A percentile compares a stretch with the other conserved stretches of the same genome.
Conservation (phyloP, 306 rosid species). For the Mimosa bimucronata region DNA sequence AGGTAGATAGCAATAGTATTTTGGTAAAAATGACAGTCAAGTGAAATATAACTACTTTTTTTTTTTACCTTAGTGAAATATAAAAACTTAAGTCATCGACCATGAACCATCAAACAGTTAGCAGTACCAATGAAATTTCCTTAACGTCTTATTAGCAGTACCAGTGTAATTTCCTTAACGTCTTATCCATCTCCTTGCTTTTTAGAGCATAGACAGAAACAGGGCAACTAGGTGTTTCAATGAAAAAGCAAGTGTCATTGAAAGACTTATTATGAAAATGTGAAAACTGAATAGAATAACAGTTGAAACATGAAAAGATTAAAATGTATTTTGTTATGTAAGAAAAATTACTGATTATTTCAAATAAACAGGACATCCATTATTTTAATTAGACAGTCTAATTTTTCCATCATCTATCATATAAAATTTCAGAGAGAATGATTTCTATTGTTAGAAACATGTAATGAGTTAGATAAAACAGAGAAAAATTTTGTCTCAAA, state of each 20-base stretch:
- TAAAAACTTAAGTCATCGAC: no score
- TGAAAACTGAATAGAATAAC: neutral
- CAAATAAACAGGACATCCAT: neutral
- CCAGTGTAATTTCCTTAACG: no score
- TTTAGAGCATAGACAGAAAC: neutral
- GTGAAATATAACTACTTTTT: no score
- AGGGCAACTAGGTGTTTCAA: neutral
- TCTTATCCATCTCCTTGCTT: neutral
- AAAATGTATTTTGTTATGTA: neutral
- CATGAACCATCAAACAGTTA: no score
- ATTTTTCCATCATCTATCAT: neutral
- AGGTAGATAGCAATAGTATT: neutral
- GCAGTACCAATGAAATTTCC: no score
- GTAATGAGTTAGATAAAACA: neutral
- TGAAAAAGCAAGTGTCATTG: neutral
- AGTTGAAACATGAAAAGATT: neutral
- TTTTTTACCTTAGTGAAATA: no score
- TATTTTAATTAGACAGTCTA: neutral
- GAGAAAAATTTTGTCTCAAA: neutral
- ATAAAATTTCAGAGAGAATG: neutral
- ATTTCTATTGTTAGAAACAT: neutral
- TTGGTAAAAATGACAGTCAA: neutral
- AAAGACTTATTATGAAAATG: neutral
- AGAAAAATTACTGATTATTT: neutral
- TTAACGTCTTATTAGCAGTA: neutral